These are phyloP conservation scores for Chrysoporthe deuterocubensis DNA, from an alignment of 2,329 filamentous ascomycete species.

Conservation along the genomic window DNA sequence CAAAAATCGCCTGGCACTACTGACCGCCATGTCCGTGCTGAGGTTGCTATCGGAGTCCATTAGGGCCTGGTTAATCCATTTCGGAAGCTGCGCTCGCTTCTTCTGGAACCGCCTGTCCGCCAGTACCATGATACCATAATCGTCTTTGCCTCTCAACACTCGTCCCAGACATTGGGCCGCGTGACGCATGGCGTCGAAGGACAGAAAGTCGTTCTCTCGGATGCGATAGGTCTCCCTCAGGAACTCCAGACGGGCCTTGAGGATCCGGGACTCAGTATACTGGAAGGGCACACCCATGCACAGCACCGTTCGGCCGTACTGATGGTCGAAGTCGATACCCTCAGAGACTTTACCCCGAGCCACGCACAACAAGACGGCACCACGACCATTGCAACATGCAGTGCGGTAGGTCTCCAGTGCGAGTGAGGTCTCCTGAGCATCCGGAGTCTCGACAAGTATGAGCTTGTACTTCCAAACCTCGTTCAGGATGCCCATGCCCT, in stretches of 20 bases:
- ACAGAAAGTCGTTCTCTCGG: conserved; percentile 94
- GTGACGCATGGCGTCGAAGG: conserved; percentile 99
- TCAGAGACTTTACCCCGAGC: conserved; percentile 96
- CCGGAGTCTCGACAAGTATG: conserved; percentile 95
- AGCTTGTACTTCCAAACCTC: conserved; percentile 99
- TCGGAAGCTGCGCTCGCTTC: conserved; percentile 87
- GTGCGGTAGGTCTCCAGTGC: conserved; percentile 96
- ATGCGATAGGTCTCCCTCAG: conserved; percentile 97
- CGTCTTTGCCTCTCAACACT: conserved; percentile 93
- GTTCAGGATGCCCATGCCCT: conserved; percentile 96
- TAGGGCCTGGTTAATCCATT: conserved; percentile 93
- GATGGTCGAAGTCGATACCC: conserved; percentile 98
- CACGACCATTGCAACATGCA: conserved; percentile 94
- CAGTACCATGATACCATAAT: conserved; percentile 99
- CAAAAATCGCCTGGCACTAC: conserved; percentile 86
- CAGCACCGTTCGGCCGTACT: conserved; percentile 93
- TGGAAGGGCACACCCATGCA: conserved; percentile 98
- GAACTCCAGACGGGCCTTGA: conserved; percentile 95
- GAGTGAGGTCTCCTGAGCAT: conserved; percentile 94
- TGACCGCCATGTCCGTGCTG: conserved; percentile 93
- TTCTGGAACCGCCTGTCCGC: conserved; percentile 93
- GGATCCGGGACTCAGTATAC: conserved; percentile 95
- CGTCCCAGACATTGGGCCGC: conserved; percentile 95
- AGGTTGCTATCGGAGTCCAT: conserved; percentile 85
- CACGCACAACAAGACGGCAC: conserved; percentile 91